Conservation (phyloP, 1,139 yeast genomes). For the Kurtzmaniella quercitrusa region DNA sequence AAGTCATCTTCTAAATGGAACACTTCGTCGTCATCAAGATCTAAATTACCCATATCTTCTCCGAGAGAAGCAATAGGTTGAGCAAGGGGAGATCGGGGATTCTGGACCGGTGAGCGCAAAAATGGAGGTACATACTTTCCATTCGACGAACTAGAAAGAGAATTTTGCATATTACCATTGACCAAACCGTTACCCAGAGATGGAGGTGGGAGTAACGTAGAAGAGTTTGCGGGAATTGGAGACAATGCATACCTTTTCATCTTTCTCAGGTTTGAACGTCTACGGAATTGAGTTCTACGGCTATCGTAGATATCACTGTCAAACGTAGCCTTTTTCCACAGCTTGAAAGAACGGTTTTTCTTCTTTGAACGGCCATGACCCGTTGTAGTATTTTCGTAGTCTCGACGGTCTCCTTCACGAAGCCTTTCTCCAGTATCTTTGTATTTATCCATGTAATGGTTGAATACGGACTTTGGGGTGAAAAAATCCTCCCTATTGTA, state of each 20-base stretch:
- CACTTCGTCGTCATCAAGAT: conserved; percentile 34
- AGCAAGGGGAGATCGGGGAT: conserved; percentile 30
- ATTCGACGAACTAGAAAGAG: background rate
- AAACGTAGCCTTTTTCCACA: conserved; percentile 24
- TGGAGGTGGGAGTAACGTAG: conserved; percentile 9
- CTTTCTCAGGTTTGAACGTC: background rate
- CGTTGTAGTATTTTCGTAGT: conserved; percentile 12
- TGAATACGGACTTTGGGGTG: conserved; percentile 72
- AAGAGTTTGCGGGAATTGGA: conserved; percentile 5
- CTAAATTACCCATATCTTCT: conserved; percentile 38
- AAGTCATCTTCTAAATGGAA: conserved; percentile 46
- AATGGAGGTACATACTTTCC: conserved; percentile 47
- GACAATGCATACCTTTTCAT: conserved; percentile 9
- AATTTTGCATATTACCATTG: background rate
- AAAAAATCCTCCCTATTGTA: conserved; percentile 69
- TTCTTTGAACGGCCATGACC: conserved; percentile 12
- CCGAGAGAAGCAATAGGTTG: conserved; percentile 23
- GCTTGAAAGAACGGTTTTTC: conserved; percentile 7
- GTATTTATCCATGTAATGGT: conserved; percentile 68
- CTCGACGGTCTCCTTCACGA: conserved; percentile 10
- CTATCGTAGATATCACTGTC: conserved; percentile 8
- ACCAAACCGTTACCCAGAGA: background rate
- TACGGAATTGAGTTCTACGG: background rate
- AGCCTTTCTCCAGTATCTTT: conserved; percentile 29
- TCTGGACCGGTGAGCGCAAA: conserved; percentile 35